Base-by-base conservation (phyloP, 768 basidiomycete species). In the Termitomyces sp. region DNA sequence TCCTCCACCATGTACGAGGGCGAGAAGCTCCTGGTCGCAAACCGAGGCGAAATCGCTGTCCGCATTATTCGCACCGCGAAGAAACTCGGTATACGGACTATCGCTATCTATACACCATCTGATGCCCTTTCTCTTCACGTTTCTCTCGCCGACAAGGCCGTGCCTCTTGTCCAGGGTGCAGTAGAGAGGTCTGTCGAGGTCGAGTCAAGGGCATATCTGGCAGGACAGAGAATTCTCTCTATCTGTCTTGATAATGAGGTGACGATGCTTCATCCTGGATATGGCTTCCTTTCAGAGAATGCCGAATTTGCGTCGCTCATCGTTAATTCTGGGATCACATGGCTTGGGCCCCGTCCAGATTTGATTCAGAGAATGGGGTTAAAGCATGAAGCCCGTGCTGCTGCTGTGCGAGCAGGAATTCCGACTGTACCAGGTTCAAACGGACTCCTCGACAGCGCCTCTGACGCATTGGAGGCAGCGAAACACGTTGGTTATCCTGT, bases 1-100 rank as follows among this genome's bases (percentile, higher is more conserved):
- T 4, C 28, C 28, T 4, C 28, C 28, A 12, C 24, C 40, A 48
- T 57, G 44, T 70, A 68, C 60, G 42, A 63, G 60, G 61, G 59
- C n/a, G 80, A 84, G 63, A 86, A 81, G 63, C 74, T 89, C 0
- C 79, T 90, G 62, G 75, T 91, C 61, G 87, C 86, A 22, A 90
- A 91, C 70, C 84, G 88, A 28, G 89, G 88, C 48, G 89, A 91
- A 70, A 90, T 90, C 55, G 88, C 87, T 9, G 76, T 85, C 15
- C 83, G 88, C 9, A 81, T 89, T 64, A 73, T 89, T 28, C 80
- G 78, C 55, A 84, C 87, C 0, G 86, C 85, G 2, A 78, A 78
- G 52, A 70, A 70, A 32, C 77, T 88, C 3, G 81, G 78, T 1
- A 67, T 91, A 28, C 69, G 66, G 4, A 87, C 85, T 0, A 67